These are phyloP conservation scores for Backusella mclennaniae DNA, from an alignment of 192 early-diverging fungal genomes.

Conservation along the genomic window DNA sequence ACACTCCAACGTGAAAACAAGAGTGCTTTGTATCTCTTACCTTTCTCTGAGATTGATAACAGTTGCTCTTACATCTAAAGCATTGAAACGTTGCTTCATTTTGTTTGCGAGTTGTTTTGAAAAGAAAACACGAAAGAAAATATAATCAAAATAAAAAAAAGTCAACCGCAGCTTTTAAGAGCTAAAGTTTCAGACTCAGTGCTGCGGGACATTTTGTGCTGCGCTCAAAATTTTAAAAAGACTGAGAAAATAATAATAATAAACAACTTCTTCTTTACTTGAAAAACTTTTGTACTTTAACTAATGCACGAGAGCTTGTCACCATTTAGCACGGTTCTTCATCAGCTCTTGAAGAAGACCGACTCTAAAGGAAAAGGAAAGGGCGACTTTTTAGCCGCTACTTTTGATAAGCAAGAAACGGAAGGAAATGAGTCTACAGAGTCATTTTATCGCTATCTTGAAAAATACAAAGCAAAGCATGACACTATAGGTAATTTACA, in stretches of 20 bases:
- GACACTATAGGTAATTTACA: too few species aligned
- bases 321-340: constrained; percentile 17
- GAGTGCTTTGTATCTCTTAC: constrained; percentile 28
- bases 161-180: neutral
- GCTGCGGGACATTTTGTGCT: neutral
- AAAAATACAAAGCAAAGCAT: neutral
- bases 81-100: constrained; percentile 90
- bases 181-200: neutral
- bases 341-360: constrained; percentile 12
- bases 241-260: neutral
- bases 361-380: constrained; percentile 20
- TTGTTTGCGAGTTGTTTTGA: neutral
- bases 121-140: neutral
- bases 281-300: neutral
- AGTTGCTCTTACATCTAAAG: constrained; percentile 83
- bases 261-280: neutral
- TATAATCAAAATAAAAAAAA: neutral
- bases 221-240: neutral
- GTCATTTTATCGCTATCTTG: neutral
- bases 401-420: neutral
- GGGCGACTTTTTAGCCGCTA: neutral
- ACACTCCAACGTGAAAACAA: neutral
- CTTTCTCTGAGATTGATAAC: constrained; percentile 69
- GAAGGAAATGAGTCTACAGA: neutral
- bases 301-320: neutral